These are phyloP conservation scores for Trichoderma koningii DNA, from an alignment of 2,329 filamentous ascomycete species.

Conservation along the genomic window DNA sequence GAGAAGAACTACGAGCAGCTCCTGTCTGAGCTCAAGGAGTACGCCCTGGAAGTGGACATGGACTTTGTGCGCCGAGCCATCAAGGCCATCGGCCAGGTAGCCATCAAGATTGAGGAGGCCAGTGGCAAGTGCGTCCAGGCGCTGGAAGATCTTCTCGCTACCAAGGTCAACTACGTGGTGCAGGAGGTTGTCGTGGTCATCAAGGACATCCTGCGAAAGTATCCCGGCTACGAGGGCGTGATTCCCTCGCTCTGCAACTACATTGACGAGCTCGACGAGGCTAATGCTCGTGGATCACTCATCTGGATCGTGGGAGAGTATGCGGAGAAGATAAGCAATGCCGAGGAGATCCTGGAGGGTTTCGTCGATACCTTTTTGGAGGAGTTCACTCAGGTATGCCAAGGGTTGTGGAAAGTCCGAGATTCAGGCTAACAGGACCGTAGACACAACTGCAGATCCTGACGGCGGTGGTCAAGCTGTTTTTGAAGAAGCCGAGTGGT, in stretches of 20 bases:
- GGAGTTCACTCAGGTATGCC: constrained; percentile 84
- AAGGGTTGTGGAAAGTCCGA: background rate
- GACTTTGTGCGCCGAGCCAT: constrained; percentile 94
- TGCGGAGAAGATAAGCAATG: constrained; percentile 98
- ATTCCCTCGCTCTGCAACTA: constrained; percentile 95
- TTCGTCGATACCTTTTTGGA: constrained; percentile 96
- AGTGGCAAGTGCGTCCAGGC: constrained; percentile 96
- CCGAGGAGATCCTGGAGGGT: constrained; percentile 86
- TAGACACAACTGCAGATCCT: constrained; percentile 97
- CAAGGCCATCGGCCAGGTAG: constrained; percentile 94
- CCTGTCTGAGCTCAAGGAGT: constrained; percentile 92
- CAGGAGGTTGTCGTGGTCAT: constrained; percentile 99
- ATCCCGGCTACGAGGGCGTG: constrained; percentile 96
- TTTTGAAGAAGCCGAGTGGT: constrained; percentile 92
- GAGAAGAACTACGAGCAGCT: constrained; percentile 95
- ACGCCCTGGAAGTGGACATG: constrained; percentile 98
- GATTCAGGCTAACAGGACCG: constrained; percentile 12
- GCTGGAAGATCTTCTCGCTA: constrained; percentile 89
- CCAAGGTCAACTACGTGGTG: constrained; percentile 98
- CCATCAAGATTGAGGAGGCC: constrained; percentile 95
- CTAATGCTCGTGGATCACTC: constrained; percentile 81
- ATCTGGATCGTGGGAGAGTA: constrained; percentile 99
- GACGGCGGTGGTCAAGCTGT: constrained; percentile 95
- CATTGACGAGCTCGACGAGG: constrained; percentile 95
- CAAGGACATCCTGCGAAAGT: constrained; percentile 97